A percentile compares a stretch with the other conserved stretches of the same genome.
These are phyloP conservation scores for Sporothrix sp. DNA, from an alignment of 2,329 filamentous ascomycete species.

Conservation along the genomic window DNA sequence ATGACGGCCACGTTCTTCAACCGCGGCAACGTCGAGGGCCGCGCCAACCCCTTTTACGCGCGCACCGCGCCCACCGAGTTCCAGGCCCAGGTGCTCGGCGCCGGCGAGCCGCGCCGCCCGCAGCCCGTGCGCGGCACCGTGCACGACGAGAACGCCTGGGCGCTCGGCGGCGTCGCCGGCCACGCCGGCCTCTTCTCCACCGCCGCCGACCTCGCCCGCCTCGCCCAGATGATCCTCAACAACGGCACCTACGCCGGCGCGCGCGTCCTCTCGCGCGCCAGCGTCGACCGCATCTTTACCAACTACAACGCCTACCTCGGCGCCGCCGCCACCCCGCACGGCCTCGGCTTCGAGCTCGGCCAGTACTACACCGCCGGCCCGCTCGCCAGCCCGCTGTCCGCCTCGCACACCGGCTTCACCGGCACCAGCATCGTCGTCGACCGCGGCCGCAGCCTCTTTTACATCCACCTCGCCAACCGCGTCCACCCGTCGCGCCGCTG, in stretches of 20 bases:
- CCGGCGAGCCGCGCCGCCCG: constrained; percentile 25
- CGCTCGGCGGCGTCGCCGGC: constrained; percentile 26
- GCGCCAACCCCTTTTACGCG: constrained; percentile 18
- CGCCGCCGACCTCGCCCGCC: constrained; percentile 22
- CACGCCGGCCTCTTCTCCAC: constrained; percentile 29
- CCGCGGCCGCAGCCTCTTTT: not conserved
- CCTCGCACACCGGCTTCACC: constrained; percentile 7
- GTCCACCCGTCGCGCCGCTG: constrained; percentile 3
- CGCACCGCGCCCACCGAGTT: constrained; percentile 26
- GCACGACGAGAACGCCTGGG: constrained; percentile 29
- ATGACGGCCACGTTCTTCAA: constrained; percentile 28
- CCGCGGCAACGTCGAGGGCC: constrained; percentile 24
- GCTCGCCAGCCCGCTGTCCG: not conserved
- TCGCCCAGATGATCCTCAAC: constrained; percentile 30
- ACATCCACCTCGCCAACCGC: constrained; percentile 7
- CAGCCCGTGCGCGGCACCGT: constrained; percentile 31
- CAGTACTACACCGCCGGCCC: constrained; percentile 8
- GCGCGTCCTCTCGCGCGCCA: not conserved
- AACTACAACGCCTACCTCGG: constrained; percentile 2
- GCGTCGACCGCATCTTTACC: constrained; percentile 1
- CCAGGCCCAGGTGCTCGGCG: constrained; percentile 24
- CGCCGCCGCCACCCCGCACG: not conserved
- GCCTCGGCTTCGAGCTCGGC: constrained; percentile 8
- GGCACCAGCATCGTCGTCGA: constrained; percentile 10
- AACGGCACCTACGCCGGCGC: constrained; percentile 27